Evolutionary conservation across 352 stramenopile genomes (phyloP), one percentile per base, ranked within the genome.

Genomic region (Phytopythium cucurbitacearum): DNA sequence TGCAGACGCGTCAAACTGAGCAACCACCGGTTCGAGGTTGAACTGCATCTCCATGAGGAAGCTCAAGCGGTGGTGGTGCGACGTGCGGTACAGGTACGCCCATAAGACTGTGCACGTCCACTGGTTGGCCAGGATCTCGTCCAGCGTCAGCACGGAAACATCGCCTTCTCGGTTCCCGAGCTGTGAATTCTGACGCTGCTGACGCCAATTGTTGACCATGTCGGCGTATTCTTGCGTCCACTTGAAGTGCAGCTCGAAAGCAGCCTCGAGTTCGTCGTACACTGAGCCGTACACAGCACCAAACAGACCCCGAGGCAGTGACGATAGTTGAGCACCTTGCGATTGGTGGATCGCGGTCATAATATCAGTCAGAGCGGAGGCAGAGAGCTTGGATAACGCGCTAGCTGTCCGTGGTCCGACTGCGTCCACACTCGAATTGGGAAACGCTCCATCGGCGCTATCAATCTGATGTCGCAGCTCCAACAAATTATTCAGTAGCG

Each of bases 41-140:
- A 80, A 81, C 8, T 62, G 68, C 33, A 72, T 66, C 7, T 83
- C 77, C 44, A 85, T 75, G 46, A 89, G 60, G 49, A 87, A 85
- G 28, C 75, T 85, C 4, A 89, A 42, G 6, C 66, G 69, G 11
- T 85, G 62, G 38, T 86, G 73, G 33, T 85, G 71, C 5, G 54
- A 51, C 36, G 68, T 69, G 28, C 75, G 80, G 56, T 85, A 93
- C 16, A 91, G 53, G 41, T 77, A 74, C 4, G 76, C 69, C 80
- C 78, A 93, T 15, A 93, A 82, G 5, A 93, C 83, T 1, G 67
- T 85, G 49, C 70, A 87, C 33, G 61, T 73, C 71, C 83, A 87
- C 59, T 87, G 71, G 50, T 80, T 85, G 3, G 69, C 65, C 3
- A 93, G 62, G 3, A 91, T 59, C 21, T 75, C 64, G 16, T 90